phyloP scores from a whole-genome alignment of 345 rosid genomes.

The Citrus medica region DNA sequence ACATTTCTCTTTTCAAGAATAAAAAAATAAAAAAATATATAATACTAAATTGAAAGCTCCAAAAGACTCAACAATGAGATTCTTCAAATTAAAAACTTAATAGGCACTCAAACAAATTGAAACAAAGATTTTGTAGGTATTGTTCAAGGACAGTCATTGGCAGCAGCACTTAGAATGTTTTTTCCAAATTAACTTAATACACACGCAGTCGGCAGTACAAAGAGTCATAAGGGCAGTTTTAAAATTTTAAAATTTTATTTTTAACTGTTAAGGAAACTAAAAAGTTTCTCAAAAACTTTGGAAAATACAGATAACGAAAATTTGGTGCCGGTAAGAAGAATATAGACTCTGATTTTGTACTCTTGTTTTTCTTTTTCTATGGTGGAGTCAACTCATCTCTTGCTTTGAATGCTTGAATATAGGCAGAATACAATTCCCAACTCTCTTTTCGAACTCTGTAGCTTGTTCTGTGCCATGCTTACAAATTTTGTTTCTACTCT shows the following conservation, averaged over 20 bases:
- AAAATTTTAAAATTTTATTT: no score
- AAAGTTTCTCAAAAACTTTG: no score
- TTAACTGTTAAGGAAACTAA: no score
- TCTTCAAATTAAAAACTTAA: neutral
- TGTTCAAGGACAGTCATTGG: neutral
- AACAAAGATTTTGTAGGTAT: neutral
- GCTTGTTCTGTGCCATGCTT: slow-evolving; percentile 10
- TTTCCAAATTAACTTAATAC: neutral
- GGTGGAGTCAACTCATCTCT: neutral
- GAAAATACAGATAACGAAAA: no score
- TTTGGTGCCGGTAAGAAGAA: no score
- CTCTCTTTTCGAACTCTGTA: neutral
- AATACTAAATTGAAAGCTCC: no score
- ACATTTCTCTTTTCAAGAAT: no score
- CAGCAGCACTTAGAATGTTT: neutral
- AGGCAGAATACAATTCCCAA: neutral
- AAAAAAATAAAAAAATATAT: no score
- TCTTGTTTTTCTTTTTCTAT: no score
- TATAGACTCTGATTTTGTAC: neutral
- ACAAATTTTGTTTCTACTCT: neutral
- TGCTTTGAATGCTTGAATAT: neutral
- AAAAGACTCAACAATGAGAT: no score
- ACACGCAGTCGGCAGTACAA: neutral
- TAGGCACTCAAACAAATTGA: neutral
- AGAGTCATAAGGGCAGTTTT: no score